Evolutionary conservation across 371 early-diverging fungal genomes (phyloP), one percentile per base, ranked within the genome.

Genomic region (Lichtheimia corymbifera): DNA sequence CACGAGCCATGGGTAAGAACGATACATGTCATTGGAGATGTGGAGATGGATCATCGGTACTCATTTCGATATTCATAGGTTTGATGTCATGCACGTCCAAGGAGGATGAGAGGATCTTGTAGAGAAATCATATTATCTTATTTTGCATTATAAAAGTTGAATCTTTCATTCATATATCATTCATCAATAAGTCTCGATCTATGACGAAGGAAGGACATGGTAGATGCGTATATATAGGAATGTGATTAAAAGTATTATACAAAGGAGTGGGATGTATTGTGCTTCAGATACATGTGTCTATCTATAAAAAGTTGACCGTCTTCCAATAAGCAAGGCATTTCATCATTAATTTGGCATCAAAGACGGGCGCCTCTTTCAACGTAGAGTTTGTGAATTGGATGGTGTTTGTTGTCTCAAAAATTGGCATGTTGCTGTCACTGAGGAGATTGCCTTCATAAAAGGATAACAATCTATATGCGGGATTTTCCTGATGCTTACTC

Each of bases 1-100:
- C 93, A 13, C 85, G 93, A 59, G 89, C 92, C 4, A 86, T 93
- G 83, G 93, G 94, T 67, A 79, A 81, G 64, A 66, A n/a, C 68
- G 3, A 22, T 41, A 13, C 11, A 17, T 22, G 2, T 17, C 13
- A 18, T 17, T 11, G 18, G 11, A n/a, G 7, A 6, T 7, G 15
- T 11, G 18, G 11, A n/a, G 7, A 6, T 7, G 15, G 2, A 50
- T 15, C 51, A 47, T 6, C 7, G 6, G 9, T 49, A 22, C 28
- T n/a, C 18, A 22, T 14, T 4, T 17, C 14, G 15, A 35, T 51
- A 22, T 59, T 18, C 14, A 2, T 69, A 79, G 80, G 82, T 15
- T 64, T 82, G 18, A 77, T 82, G 77, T 77, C 82, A 27, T 75
- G 74, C 59, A 82, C 79, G 27, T 42, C 53, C 58, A 63, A 58